Evolutionary conservation across 129 eudicot species (phyloP).

Genomic region (Saussurea involucrata): DNA sequence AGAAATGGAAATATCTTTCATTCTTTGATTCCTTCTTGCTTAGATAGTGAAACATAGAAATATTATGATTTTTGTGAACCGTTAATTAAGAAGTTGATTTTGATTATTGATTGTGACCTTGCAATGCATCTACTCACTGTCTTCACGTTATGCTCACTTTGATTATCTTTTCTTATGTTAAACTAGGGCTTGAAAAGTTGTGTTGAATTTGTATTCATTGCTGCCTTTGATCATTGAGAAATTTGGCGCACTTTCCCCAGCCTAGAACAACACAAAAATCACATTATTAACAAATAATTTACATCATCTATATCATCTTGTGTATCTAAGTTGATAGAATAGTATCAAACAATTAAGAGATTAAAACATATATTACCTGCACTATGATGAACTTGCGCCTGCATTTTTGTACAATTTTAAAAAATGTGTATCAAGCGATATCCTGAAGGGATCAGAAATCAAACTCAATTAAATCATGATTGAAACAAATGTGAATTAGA

Average conservation of each 20-base stretch:
- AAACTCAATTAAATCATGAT: background rate
- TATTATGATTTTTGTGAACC: too few relatives aligned
- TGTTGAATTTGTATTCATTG: too few relatives aligned
- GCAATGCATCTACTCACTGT: too few relatives aligned
- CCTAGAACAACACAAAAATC: slow-evolving; percentile 61
- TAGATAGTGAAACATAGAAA: too few relatives aligned
- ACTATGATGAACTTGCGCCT: slow-evolving; percentile 84
- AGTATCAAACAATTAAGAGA: background rate
- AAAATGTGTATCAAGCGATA: slow-evolving; percentile 96
- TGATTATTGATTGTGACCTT: too few relatives aligned
- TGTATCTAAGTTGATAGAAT: background rate
- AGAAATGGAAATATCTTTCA: too few relatives aligned
- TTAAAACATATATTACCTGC: slow-evolving; percentile 52
- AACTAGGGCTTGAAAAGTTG: too few relatives aligned
- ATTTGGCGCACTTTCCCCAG: slow-evolving; percentile 92
- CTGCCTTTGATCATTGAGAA: slow-evolving; percentile 41
- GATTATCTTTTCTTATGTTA: too few relatives aligned
- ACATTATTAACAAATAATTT: slow-evolving; percentile 10
- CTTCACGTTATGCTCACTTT: too few relatives aligned
- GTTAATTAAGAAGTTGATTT: too few relatives aligned
- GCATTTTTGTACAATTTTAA: slow-evolving; percentile 97
- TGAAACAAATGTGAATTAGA: background rate
- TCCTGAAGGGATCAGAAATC: slow-evolving; percentile 41
- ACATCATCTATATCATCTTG: background rate
- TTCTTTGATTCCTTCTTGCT: too few relatives aligned